A percentile compares a stretch with the other conserved stretches of the same genome.
These are phyloP conservation scores for Skeletonema costatum DNA, from an alignment of 108 stramenopile species.

Conservation along the genomic window DNA sequence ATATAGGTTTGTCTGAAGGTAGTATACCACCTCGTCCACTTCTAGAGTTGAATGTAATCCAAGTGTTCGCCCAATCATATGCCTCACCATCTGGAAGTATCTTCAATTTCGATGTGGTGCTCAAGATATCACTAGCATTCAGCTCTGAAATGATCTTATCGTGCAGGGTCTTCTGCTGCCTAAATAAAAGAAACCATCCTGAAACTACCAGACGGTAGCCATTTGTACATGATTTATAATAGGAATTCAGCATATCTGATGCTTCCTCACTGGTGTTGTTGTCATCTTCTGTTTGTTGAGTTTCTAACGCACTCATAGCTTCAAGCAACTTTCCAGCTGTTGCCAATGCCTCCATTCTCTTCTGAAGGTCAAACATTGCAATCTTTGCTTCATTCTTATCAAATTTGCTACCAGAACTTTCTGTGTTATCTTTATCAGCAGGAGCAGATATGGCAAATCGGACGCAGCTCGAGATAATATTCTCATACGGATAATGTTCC, in stretches of 20 bases:
- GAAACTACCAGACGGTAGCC: conserved; percentile 22
- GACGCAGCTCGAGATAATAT: background rate
- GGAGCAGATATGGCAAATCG: background rate
- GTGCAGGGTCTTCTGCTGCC: background rate
- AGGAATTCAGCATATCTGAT: background rate
- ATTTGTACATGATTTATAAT: conserved; percentile 27
- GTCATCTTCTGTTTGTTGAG: background rate
- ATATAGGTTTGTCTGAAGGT: conserved; percentile 11
- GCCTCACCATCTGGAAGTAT: conserved; percentile 10
- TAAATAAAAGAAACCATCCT: conserved; percentile 29
- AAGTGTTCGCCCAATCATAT: conserved; percentile 2
- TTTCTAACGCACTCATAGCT: conserved; percentile 22
- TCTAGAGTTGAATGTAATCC: conserved; percentile 23
- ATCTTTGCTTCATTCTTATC: background rate
- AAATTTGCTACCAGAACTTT: background rate
- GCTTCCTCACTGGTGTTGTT: background rate
- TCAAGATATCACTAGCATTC: background rate
- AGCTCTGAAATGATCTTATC: background rate
- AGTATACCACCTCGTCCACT: background rate
- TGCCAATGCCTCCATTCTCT: background rate
- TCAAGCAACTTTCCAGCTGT: conserved; percentile 11
- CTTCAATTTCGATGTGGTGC: background rate
- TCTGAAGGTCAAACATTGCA: background rate
- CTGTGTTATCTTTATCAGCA: background rate
- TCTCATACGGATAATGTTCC: conserved; percentile 7